Conservation (phyloP, 192 early-diverging fungal species). For the Coemansia sp. region DNA sequence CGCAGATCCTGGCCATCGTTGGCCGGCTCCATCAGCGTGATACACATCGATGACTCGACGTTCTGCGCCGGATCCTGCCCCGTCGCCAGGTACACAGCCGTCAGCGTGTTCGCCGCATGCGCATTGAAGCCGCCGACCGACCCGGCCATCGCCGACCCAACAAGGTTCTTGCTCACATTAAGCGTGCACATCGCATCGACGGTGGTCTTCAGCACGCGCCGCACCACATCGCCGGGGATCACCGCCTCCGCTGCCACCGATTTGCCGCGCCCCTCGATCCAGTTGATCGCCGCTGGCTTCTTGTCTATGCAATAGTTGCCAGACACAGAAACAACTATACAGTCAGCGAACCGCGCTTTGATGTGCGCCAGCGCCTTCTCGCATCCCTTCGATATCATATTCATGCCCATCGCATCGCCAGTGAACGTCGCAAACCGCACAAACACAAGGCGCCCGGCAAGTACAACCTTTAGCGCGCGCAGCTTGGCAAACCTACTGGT, state of each 20-base stretch:
- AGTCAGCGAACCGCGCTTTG: constrained; percentile 63
- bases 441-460: constrained; percentile 81
- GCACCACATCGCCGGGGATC: constrained; percentile 76
- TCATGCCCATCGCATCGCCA: constrained; percentile 98
- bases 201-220: constrained; percentile 83
- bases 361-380: constrained; percentile 76
- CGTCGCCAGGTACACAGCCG: constrained; percentile 86
- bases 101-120: constrained; percentile 91
- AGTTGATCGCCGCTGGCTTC: constrained; percentile 95
- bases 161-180: constrained; percentile 86
- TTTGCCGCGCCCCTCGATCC: constrained; percentile 96
- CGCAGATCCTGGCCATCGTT: constrained; percentile 77
- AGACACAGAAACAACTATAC: constrained; percentile 77
- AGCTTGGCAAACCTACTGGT: constrained; percentile 89
- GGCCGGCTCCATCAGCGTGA: constrained; percentile 88
- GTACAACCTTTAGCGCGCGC: constrained; percentile 73
- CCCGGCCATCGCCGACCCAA: constrained; percentile 94
- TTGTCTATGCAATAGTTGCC: constrained; percentile 98
- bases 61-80: constrained; percentile 97
- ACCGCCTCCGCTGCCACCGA: constrained; percentile 85
- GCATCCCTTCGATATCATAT: constrained; percentile 96
- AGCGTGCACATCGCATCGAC: constrained; percentile 74
- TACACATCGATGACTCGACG: constrained; percentile 89
- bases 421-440: constrained; percentile 89
- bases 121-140: constrained; percentile 90